These are phyloP conservation scores for thale cress (Arabidopsis thaliana) DNA, from an alignment of 345 rosid genomes.

Conservation along the genomic window DNA sequence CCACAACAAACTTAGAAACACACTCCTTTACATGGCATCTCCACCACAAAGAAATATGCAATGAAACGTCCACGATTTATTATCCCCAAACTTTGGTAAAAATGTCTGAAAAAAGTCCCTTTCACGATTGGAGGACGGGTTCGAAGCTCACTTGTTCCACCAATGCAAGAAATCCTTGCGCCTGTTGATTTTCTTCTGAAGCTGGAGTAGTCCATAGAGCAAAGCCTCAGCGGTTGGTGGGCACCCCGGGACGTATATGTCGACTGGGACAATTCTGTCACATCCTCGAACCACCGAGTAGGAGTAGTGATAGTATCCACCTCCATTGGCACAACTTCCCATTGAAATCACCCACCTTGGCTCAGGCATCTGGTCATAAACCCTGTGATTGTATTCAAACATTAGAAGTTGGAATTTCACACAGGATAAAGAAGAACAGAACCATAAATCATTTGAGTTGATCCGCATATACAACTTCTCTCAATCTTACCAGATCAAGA, in stretches of 20 bases:
- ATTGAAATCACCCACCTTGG: conserved; percentile 98
- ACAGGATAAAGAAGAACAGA: conserved; percentile 1
- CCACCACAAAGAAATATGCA: conserved; percentile 42
- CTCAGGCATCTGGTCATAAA: conserved; percentile 98
- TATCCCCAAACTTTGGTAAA: conserved; percentile 28
- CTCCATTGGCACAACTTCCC: conserved; percentile 99
- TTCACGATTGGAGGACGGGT: conserved; percentile 2
- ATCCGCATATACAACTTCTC: neutral
- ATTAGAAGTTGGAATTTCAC: conserved; percentile 21
- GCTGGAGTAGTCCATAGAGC: conserved; percentile 90
- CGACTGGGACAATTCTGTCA: conserved; percentile 96
- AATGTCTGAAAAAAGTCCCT: conserved; percentile 33
- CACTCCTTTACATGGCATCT: conserved; percentile 42
- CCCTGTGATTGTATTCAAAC: conserved; percentile 60
- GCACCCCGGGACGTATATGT: conserved; percentile 96
- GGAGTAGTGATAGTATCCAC: conserved; percentile 98
- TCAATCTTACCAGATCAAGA: conserved; percentile 4
- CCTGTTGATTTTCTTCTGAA: conserved; percentile 97
- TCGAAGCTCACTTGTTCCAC: conserved; percentile 71
- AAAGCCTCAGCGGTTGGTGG: conserved; percentile 98
- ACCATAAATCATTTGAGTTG: neutral
- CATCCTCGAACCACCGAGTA: conserved; percentile 97
- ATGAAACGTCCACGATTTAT: conserved; percentile 42
- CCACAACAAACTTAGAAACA: conserved; percentile 31
- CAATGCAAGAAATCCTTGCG: conserved; percentile 94